Conservation (phyloP, 495 filamentous ascomycete species). For the Hypoxylon lenormandii region DNA sequence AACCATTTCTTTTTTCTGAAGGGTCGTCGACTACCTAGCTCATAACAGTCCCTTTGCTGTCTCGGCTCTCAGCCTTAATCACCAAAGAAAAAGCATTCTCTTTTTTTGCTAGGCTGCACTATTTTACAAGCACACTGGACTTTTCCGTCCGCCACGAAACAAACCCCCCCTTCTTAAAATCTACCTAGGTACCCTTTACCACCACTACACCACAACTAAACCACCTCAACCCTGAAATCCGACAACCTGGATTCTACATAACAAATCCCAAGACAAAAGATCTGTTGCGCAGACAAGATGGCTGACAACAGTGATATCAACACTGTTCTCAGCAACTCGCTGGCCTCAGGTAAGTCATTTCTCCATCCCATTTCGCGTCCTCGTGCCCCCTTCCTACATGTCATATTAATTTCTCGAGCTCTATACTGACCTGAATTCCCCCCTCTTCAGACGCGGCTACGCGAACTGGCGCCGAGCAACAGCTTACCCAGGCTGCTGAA, state of each 20-base stretch:
- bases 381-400: slow-evolving; percentile 34
- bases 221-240: slow-evolving; percentile 16
- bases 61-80: no score
- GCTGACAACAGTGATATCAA: slow-evolving; percentile 66
- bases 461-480: slow-evolving; percentile 90
- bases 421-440: slow-evolving; percentile 36
- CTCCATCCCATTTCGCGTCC: slow-evolving; percentile 37
- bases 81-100: neutral
- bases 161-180: slow-evolving; percentile 47
- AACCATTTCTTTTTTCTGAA: slow-evolving; percentile 22
- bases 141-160: slow-evolving; percentile 22
- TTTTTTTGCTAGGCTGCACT: slow-evolving; percentile 18
- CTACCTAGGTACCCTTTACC: neutral
- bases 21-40: neutral
- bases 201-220: slow-evolving; percentile 15
- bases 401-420: slow-evolving; percentile 27
- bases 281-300: slow-evolving; percentile 52
- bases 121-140: slow-evolving; percentile 7
- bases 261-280: slow-evolving; percentile 32
- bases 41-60: neutral
- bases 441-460: slow-evolving; percentile 79
- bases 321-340: slow-evolving; percentile 85
- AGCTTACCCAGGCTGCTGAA: slow-evolving; percentile 90
- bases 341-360: slow-evolving; percentile 79
- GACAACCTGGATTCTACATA: slow-evolving; percentile 43